Evolutionary conservation across 306 rosid species (phyloP), one percentile per base, ranked within the genome.

Genomic region (Boehmeria nivea): DNA sequence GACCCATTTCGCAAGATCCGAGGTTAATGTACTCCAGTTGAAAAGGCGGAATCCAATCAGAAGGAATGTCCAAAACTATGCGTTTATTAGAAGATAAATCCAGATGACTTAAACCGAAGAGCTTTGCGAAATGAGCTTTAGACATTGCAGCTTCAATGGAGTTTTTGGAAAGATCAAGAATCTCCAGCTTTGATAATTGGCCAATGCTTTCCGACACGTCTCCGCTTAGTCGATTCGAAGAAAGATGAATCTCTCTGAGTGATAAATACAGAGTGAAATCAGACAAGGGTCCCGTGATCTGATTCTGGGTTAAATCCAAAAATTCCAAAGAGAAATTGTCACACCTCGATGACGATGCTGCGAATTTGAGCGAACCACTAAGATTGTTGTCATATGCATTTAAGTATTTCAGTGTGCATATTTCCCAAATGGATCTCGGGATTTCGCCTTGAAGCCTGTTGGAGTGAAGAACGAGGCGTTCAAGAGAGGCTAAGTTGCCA

Each of bases 41-140:
- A 33, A 70, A 70, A 0, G 44, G 61, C 3, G 75, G 64, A 12
- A 69, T 8, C 64, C 64, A 69, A 11, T 28, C 28, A 12, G 12
- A 12, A 3, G 17, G 6, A 6, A 48, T 16, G 7, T 61, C 40
- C 1, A 69, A 20, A 14, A 37, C 28, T 6, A 69, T 38, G 8
- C 28, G 21, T 1, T 33, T 6, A 47, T 55, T 69, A 1, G 15
- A 26, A 42, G 60, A 48, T 19, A 55, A 6, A 8, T 3, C 1
- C 12, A 69, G 17, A 0, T 0, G 0, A 5, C 0, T 1, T 17
- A 68, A n/a, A 1, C 39, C 37, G 46, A 47, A 20, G n/a, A 68
- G 61, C 2, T 68, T 24, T 6, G n/a, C 12, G 2, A 67, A 12
- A 8, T 19, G 55, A 27, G 15, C 7, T 12, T 67, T 16, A 6